Percentiles rank a stretch among this genome's conserved stretches.
phyloP scores from a whole-genome alignment of 1,284 basidiomycete genomes.

The Fomes fomentarius region DNA sequence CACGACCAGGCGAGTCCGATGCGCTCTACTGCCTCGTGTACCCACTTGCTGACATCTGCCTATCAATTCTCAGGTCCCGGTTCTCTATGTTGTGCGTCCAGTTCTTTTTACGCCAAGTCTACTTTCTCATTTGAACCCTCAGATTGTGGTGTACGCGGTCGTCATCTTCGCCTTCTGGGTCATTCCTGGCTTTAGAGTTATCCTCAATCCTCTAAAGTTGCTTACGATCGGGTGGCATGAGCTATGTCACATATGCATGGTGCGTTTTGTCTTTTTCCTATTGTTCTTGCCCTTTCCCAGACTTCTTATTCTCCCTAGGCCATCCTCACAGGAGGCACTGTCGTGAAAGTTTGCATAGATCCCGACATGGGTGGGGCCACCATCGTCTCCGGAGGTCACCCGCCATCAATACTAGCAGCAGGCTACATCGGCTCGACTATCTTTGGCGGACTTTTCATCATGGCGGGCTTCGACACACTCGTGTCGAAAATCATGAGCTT shows the following conservation, averaged over 20 bases:
- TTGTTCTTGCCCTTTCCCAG: constrained; percentile 1
- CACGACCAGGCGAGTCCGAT: constrained; percentile 33
- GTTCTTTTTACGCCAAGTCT: constrained; percentile 1
- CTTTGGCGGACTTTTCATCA: constrained; percentile 76
- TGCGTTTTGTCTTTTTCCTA: constrained; percentile 39
- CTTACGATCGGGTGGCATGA: constrained; percentile 87
- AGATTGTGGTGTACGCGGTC: constrained; percentile 81
- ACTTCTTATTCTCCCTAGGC: constrained; percentile 55
- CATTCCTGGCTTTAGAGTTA: constrained; percentile 70
- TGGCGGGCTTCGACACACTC: constrained; percentile 79
- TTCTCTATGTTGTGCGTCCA: constrained; percentile 70
- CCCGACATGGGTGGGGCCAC: constrained; percentile 81
- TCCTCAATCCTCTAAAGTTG: constrained; percentile 81
- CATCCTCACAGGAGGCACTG: constrained; percentile 74
- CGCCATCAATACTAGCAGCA: constrained; percentile 68
- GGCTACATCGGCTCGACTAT: constrained; percentile 82
- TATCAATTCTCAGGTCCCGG: constrained; percentile 36
- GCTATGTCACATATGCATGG: constrained; percentile 77
- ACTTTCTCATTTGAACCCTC: constrained; percentile 9
- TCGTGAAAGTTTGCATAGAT: constrained; percentile 79
- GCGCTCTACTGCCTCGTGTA: constrained; percentile 2
- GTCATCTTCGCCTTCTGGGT: constrained; percentile 84
- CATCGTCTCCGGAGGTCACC: constrained; percentile 73
- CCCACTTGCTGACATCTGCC: neutral
- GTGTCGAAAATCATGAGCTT: constrained; percentile 84